Evolutionary conservation across 2,329 filamentous ascomycete species (phyloP).

Genomic region (Fusarium floridanum): DNA sequence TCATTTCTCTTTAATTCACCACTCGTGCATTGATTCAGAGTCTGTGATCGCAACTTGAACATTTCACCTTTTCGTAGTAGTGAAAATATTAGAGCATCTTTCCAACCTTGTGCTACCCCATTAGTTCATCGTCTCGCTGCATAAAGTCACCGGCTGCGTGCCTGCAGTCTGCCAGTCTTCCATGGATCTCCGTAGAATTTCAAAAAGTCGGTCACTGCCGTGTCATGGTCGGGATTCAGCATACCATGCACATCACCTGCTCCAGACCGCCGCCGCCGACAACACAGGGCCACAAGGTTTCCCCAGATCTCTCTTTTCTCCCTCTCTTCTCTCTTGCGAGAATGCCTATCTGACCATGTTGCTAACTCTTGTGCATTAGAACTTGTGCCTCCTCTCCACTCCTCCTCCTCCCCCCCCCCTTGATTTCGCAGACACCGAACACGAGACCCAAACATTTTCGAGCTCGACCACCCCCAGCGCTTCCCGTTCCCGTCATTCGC

Average conservation of each 20-base stretch:
- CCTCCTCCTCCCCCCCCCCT: not conserved
- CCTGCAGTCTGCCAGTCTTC: conserved; percentile 6
- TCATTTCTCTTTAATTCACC: not conserved
- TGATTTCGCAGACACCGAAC: not conserved
- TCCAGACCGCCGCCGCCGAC: conserved; percentile 5
- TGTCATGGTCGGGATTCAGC: conserved; percentile 1
- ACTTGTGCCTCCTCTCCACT: not conserved
- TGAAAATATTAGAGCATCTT: not conserved
- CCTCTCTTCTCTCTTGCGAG: not conserved
- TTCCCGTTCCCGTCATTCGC: not conserved
- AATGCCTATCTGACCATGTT: not conserved
- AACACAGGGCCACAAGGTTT: not conserved
- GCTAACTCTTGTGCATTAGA: not conserved
- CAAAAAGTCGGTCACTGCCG: conserved; percentile 29
- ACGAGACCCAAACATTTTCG: not conserved
- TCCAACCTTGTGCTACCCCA: not conserved
- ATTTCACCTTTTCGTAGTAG: not conserved
- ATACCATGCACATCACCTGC: conserved; percentile 13
- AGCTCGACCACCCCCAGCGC: not conserved
- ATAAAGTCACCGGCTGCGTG: conserved; percentile 2
- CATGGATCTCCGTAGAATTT: not conserved
- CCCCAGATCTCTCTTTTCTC: not conserved
- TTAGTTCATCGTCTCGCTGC: conserved; percentile 19
- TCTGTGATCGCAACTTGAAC: not conserved
- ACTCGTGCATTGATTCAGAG: conserved; percentile 9